Base-by-base conservation (phyloP, 805 yeast genomes). In the Millerozyma miso region DNA sequence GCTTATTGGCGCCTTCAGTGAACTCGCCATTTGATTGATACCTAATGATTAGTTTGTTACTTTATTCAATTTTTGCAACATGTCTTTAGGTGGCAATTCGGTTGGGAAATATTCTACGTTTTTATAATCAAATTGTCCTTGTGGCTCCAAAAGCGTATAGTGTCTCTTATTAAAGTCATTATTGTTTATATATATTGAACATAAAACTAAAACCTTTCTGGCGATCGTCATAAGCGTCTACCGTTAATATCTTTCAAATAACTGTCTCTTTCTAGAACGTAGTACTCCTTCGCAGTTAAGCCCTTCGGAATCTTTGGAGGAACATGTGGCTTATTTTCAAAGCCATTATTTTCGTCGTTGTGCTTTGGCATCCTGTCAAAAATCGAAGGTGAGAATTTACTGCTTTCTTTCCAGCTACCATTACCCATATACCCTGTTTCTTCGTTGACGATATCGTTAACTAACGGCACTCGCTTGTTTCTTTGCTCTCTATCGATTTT, bases 241-340 rank as follows among this genome's bases (percentile, higher is more conserved):
- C 75, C 74, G 39, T 63, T 64, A 12, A 71, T 48, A 44, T 71
- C 76, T 38, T 52, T 54, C 42, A 71, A 52, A 44, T 62, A 71
- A 36, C 55, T 63, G 35, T 71, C 73, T 46, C 59, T 63, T 35
- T 70, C 74, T 39, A 70, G 47, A 3, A 67, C 62, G 44, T 68
- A 71, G 45, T 70, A 71, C 46, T 71, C 76, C 50, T 50, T 54
- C 35, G 69, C 74, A 13, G 68, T 58, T 33, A 71, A 48, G 3
- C 76, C 76, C 35, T 55, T 51, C 1, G 76, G 76, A 17, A 69
- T 62, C 48, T 71, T 71, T 1, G 76, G 75, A 2, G 76, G 76
- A 6, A 71, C 71, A 14, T 53, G 48, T 2, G 75, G 75, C 45
- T 69, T 70, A 41, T 55, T 51, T 32, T 52, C 60, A 35, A 41